Evolutionary conservation across 1,139 yeast species (phyloP).

Genomic region (Wickerhamiella infanticola): DNA sequence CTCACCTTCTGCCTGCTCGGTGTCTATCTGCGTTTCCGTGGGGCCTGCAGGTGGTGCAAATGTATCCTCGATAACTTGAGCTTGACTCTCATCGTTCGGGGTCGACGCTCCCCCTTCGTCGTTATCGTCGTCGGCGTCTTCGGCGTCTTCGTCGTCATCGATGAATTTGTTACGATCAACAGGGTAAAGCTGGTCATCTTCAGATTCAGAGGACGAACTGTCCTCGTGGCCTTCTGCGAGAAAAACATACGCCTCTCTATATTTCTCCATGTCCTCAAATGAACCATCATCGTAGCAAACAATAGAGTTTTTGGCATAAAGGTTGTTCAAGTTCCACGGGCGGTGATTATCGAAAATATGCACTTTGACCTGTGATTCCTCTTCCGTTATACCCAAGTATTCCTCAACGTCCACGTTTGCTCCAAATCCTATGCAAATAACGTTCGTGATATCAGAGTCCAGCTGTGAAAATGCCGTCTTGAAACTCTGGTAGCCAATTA

Average conservation of each 20-base stretch:
- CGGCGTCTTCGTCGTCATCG: conserved; percentile 25
- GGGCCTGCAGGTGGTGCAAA: background rate
- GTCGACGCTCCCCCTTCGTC: conserved; percentile 1
- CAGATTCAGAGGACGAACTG: conserved; percentile 7
- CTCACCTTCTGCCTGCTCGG: conserved; percentile 4
- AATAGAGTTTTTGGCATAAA: conserved; percentile 71
- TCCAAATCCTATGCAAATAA: conserved; percentile 85
- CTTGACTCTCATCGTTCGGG: conserved; percentile 16
- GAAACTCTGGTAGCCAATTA: conserved; percentile 82
- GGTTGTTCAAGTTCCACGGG: conserved; percentile 91
- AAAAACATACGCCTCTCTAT: conserved; percentile 19
- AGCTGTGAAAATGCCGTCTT: conserved; percentile 44
- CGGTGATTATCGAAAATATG: conserved; percentile 84
- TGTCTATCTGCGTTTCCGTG: background rate
- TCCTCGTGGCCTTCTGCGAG: conserved; percentile 13
- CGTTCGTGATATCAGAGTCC: conserved; percentile 64
- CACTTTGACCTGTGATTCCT: conserved; percentile 30
- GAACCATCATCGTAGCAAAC: conserved; percentile 85
- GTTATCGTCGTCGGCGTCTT: conserved; percentile 10
- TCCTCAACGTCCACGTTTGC: conserved; percentile 77
- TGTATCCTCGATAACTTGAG: background rate
- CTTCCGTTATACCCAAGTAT: conserved; percentile 40
- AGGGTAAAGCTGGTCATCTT: conserved; percentile 6
- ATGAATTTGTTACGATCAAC: conserved; percentile 13
- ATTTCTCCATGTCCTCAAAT: conserved; percentile 13